Conservation (phyloP, 495 filamentous ascomycete genomes). For the Aspergillus leporis region DNA sequence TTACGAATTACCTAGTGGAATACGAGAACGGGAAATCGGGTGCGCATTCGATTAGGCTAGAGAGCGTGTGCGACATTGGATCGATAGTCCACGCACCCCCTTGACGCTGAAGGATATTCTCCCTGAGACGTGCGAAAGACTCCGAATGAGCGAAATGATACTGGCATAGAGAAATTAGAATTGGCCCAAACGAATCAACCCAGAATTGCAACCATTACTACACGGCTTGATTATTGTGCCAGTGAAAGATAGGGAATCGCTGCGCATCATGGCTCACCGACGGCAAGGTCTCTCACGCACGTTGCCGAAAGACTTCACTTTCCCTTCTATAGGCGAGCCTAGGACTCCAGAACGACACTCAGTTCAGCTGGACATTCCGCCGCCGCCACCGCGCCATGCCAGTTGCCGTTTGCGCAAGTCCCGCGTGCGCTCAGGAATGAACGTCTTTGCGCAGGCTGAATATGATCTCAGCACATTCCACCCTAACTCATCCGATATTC, state of each 20-base stretch:
- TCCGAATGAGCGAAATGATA: slow-evolving; percentile 26
- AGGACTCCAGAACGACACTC: slow-evolving; percentile 59
- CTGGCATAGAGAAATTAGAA: slow-evolving; percentile 27
- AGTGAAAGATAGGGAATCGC: slow-evolving; percentile 11
- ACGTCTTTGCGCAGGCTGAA: slow-evolving; percentile 41
- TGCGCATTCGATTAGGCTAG: slow-evolving; percentile 12
- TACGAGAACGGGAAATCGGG: slow-evolving; percentile 10
- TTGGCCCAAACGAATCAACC: slow-evolving; percentile 9
- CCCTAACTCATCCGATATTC: slow-evolving; percentile 41
- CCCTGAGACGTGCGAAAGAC: slow-evolving; percentile 4
- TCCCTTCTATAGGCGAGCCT: slow-evolving; percentile 57
- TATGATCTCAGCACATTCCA: slow-evolving; percentile 32
- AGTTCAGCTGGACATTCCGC: slow-evolving; percentile 40
- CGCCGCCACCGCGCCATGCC: slow-evolving; percentile 53
- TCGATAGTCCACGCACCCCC: slow-evolving; percentile 8
- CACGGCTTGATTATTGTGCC: slow-evolving; percentile 1
- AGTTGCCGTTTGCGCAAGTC: slow-evolving; percentile 49
- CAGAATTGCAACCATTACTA: background rate
- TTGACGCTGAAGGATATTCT: slow-evolving; percentile 12
- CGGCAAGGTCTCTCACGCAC: slow-evolving; percentile 61
- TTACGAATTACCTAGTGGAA: background rate
- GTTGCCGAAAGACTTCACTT: slow-evolving; percentile 65
- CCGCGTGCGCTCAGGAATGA: slow-evolving; percentile 47
- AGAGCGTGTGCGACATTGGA: slow-evolving; percentile 6
- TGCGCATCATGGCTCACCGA: slow-evolving; percentile 45